phyloP scores from a whole-genome alignment of 2,329 filamentous ascomycete genomes.

The Fusarium setosum region DNA sequence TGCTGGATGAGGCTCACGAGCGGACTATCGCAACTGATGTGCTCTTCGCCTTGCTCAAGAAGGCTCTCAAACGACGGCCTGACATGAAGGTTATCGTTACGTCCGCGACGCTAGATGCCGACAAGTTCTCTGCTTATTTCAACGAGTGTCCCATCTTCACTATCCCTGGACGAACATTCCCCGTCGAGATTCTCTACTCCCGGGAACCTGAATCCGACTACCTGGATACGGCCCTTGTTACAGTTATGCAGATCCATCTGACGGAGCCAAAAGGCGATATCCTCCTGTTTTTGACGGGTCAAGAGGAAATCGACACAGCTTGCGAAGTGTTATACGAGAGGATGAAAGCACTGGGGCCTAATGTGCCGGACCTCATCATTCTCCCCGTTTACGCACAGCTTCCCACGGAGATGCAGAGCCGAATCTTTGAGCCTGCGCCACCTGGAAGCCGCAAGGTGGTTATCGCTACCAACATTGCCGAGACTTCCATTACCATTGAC shows the following conservation, averaged over 20 bases:
- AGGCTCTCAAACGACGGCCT: constrained; percentile 84
- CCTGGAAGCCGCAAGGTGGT: constrained; percentile 90
- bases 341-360: constrained; percentile 94
- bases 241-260: constrained; percentile 97
- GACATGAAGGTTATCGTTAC: constrained; percentile 97
- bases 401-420: constrained; percentile 91
- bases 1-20: constrained; percentile 98
- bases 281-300: constrained; percentile 94
- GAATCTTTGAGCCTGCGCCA: constrained; percentile 94
- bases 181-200: constrained; percentile 96
- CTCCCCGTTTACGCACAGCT: constrained; percentile 96
- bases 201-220: constrained; percentile 96
- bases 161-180: constrained; percentile 93
- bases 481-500: constrained; percentile 98
- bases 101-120: constrained; percentile 94
- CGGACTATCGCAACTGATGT: constrained; percentile 96
- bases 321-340: constrained; percentile 94
- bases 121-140: constrained; percentile 98
- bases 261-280: constrained; percentile 95
- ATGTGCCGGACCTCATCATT: constrained; percentile 91
- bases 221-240: constrained; percentile 91
- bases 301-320: constrained; percentile 96
- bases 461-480: constrained; percentile 97
- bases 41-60: constrained; percentile 92
- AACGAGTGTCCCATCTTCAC: constrained; percentile 96